phyloP scores from a whole-genome alignment of 495 filamentous ascomycete genomes.

The Aspergillus biplanus region DNA sequence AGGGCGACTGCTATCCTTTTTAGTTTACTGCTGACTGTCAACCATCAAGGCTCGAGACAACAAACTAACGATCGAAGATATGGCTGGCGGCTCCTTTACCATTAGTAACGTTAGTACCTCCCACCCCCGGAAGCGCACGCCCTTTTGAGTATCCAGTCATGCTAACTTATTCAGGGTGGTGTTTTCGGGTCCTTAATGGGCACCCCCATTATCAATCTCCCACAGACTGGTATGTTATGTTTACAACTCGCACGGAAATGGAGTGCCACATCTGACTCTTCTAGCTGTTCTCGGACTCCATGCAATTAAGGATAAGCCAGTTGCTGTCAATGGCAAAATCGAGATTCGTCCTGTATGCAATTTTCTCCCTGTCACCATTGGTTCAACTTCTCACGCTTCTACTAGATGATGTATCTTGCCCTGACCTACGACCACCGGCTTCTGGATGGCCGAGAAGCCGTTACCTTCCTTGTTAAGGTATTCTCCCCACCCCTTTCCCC shows the following conservation, averaged over 20 bases:
- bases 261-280: constrained; percentile 24
- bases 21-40: constrained; percentile 4
- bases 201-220: constrained; percentile 98
- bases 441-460: constrained; percentile 92
- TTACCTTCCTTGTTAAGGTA: constrained; percentile 94
- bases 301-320: constrained; percentile 93
- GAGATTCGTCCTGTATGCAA: constrained; percentile 79
- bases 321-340: constrained; percentile 87
- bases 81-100: constrained; percentile 98
- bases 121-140: constrained; percentile 1
- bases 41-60: constrained; percentile 76
- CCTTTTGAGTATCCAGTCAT: constrained; percentile 23
- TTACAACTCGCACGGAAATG: neutral
- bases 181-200: constrained; percentile 88
- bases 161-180: constrained; percentile 51
- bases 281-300: constrained; percentile 92
- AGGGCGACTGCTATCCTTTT: neutral
- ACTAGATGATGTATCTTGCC: constrained; percentile 95
- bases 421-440: constrained; percentile 97
- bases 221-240: constrained; percentile 69
- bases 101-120: constrained; percentile 79
- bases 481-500: constrained; percentile 11
- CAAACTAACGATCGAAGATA: constrained; percentile 98
- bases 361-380: neutral
- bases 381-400: constrained; percentile 25